Percentiles rank a stretch among this genome's conserved stretches.
Conservation (phyloP, 2,329 filamentous ascomycete genomes). For the Xylariaceae sp. region DNA sequence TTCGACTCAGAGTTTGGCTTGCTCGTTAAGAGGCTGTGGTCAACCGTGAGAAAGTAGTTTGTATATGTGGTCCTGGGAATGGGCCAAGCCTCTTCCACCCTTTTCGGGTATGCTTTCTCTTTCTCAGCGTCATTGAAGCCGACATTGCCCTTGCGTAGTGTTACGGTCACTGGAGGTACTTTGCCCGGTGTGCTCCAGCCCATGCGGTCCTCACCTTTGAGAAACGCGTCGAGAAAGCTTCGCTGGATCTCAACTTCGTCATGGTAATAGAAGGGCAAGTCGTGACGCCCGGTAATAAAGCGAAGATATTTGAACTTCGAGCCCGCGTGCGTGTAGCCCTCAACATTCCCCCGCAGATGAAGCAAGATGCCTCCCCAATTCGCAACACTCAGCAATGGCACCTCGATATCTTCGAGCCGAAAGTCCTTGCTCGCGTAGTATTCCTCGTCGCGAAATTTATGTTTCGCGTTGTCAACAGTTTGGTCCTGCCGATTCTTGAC, state of each 20-base stretch:
- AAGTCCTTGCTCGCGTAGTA: slow-evolving; percentile 73
- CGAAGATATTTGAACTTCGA: slow-evolving; percentile 72
- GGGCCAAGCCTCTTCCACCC: slow-evolving; percentile 69
- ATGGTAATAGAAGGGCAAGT: slow-evolving; percentile 74
- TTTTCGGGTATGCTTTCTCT: slow-evolving; percentile 60
- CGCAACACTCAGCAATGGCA: slow-evolving; percentile 69
- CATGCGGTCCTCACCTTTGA: slow-evolving; percentile 67
- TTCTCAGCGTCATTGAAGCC: slow-evolving; percentile 68
- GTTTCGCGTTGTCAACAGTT: slow-evolving; percentile 51
- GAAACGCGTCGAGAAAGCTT: slow-evolving; percentile 72
- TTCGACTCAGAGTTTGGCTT: slow-evolving; percentile 36
- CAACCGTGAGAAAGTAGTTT: slow-evolving; percentile 62
- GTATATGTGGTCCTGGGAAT: slow-evolving; percentile 69
- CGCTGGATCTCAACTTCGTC: slow-evolving; percentile 72
- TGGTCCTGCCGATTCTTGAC: slow-evolving; percentile 55
- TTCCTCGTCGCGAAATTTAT: slow-evolving; percentile 64
- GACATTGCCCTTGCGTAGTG: slow-evolving; percentile 69
- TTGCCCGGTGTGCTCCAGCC: slow-evolving; percentile 67
- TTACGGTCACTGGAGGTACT: slow-evolving; percentile 63
- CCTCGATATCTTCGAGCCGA: slow-evolving; percentile 67
- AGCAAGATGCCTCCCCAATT: slow-evolving; percentile 76
- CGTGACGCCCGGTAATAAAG: slow-evolving; percentile 72
- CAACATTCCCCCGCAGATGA: slow-evolving; percentile 71
- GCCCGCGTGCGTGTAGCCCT: slow-evolving; percentile 67
- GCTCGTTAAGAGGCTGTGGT: slow-evolving; percentile 47